Percentiles rank a stretch among this genome's conserved stretches.
Evolutionary conservation across 2,329 filamentous ascomycete genomes (phyloP).

Genomic region (Coniochaeta sp.): DNA sequence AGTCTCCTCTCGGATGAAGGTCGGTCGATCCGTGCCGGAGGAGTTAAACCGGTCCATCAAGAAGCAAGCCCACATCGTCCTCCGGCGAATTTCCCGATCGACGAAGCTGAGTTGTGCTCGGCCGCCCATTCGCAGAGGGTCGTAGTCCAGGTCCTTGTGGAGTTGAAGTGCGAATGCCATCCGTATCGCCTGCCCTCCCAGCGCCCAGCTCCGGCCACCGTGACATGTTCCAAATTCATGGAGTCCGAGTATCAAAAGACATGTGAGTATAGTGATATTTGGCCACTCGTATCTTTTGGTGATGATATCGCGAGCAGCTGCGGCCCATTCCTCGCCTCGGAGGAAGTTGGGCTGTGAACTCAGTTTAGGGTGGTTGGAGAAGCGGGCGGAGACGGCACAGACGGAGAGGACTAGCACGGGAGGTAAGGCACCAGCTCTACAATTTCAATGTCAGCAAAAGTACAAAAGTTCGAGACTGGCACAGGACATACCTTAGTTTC

Average conservation of each 20-base stretch:
- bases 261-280: conserved; percentile 92
- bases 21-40: conserved; percentile 85
- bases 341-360: conserved; percentile 73
- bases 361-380: conserved; percentile 81
- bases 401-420: conserved; percentile 90
- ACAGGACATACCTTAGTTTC: conserved; percentile 55
- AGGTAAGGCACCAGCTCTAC: conserved; percentile 68
- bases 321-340: conserved; percentile 86
- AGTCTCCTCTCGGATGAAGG: conserved; percentile 84
- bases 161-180: conserved; percentile 96
- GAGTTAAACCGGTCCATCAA: conserved; percentile 98
- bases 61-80: conserved; percentile 98
- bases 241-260: conserved; percentile 78
- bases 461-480: neutral
- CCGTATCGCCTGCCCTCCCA: conserved; percentile 88
- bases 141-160: conserved; percentile 83
- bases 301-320: conserved; percentile 78
- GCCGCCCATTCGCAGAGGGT: conserved; percentile 59
- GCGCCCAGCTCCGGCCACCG: conserved; percentile 89
- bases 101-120: conserved; percentile 72
- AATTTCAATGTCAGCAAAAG: conserved; percentile 17
- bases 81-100: conserved; percentile 83
- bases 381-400: conserved; percentile 90
- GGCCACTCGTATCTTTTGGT: conserved; percentile 86
- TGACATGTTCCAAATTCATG: conserved; percentile 98